Evolutionary conservation across 2,329 filamentous ascomycete species (phyloP), one percentile per base, ranked within the genome.

Genomic region (Diaporthe destruens): DNA sequence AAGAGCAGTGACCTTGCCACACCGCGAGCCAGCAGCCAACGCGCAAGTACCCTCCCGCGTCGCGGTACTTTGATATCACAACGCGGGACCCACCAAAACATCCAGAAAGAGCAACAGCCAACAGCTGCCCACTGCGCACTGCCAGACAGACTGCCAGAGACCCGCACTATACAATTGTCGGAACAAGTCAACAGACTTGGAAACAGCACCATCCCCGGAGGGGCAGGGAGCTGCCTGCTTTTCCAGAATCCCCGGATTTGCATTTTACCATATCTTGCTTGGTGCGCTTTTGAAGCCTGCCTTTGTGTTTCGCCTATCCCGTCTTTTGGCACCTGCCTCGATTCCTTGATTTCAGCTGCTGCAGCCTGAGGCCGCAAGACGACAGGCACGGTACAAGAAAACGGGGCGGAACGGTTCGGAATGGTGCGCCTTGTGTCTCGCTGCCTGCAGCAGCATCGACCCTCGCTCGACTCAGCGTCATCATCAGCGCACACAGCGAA

Each of bases 81-180:
- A 23, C 9, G 23, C 16, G 23, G 39, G 44, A 61, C 56, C 55
- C 44, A n/a, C 18, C 44, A 61, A 39, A 44, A 44, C 23, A 39
- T 20, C 57, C 57, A 61, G 57, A 23, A 42, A 59, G n/a, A 20
- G 54, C 34, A 57, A 32, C 29, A 57, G 54, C 29, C 54, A 34
- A 49, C 44, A 49, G 29, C 29, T 29, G 29, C 29, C 29, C 29
- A 29, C 29, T 29, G 29, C 29, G 2, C 29, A 29, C 29, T 29
- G 29, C 29, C 29, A 29, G 29, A 2, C 29, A 29, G 29, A 29
- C 29, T 29, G 29, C 29, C 29, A 29, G 29, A 29, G 59, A 65
- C 59, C 59, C 59, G 42, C 59, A 65, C 12, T 65, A 66, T 51
- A 66, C 44, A 66, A 66, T 29, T 39, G 61, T 66, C 61, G 61